These are phyloP conservation scores for Penicillium hordei DNA, from an alignment of 2,329 filamentous ascomycete species.

Conservation along the genomic window DNA sequence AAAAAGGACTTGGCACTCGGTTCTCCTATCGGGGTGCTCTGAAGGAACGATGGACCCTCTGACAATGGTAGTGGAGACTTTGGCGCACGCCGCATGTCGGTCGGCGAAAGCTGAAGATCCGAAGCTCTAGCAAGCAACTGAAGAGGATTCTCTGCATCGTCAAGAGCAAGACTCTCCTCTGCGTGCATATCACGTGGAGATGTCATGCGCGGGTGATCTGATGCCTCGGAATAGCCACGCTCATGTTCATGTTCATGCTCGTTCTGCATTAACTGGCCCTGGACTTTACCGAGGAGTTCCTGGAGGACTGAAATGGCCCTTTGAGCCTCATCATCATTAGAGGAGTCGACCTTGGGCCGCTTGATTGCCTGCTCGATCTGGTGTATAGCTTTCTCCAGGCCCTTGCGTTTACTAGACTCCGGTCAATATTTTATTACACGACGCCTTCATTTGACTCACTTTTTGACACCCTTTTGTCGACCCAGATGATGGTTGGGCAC, in stretches of 20 bases:
- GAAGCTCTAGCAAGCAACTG: slow-evolving; percentile 72
- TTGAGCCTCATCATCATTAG: slow-evolving; percentile 45
- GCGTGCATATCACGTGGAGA: slow-evolving; percentile 29
- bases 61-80: slow-evolving; percentile 28
- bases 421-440: slow-evolving; percentile 9
- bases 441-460: slow-evolving; percentile 51
- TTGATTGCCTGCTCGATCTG: slow-evolving; percentile 71
- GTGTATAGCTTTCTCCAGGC: slow-evolving; percentile 70
- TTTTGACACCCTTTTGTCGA: slow-evolving; percentile 73
- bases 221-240: slow-evolving; percentile 36
- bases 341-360: slow-evolving; percentile 51
- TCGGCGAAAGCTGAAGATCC: slow-evolving; percentile 60
- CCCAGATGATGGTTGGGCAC: slow-evolving; percentile 73
- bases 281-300: slow-evolving; percentile 52
- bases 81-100: slow-evolving; percentile 24
- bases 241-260: slow-evolving; percentile 30
- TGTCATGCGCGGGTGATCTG: slow-evolving; percentile 19
- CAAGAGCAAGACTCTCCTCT: slow-evolving; percentile 60
- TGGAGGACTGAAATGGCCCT: slow-evolving; percentile 48
- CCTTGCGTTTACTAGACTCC: slow-evolving; percentile 64
- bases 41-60: slow-evolving; percentile 40
- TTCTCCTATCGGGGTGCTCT: slow-evolving; percentile 8
- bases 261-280: slow-evolving; percentile 38
- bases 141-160: slow-evolving; percentile 73
- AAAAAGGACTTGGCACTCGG: slow-evolving; percentile 62